phyloP scores from a whole-genome alignment of 495 filamentous ascomycete species.

The Xylaria grammica region DNA sequence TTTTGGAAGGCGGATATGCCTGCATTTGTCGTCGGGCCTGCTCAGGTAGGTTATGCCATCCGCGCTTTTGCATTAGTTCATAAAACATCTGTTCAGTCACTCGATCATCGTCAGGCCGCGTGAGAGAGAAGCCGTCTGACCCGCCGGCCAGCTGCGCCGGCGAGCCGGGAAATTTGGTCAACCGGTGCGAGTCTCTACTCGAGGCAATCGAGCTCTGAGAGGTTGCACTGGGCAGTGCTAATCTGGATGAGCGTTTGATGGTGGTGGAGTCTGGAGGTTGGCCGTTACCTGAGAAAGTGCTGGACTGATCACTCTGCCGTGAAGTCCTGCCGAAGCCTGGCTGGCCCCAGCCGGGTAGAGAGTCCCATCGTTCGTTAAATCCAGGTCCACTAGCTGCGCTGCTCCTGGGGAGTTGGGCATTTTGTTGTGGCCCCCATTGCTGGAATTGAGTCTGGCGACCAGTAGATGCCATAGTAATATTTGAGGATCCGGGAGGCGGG shows the following conservation, averaged over 20 bases:
- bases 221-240: constrained; percentile 53
- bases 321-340: constrained; percentile 43
- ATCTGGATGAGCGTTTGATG: constrained; percentile 67
- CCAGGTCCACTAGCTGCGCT: constrained; percentile 54
- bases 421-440: constrained; percentile 65
- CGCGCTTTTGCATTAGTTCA: constrained; percentile 94
- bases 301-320: constrained; percentile 47
- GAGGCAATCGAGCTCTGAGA: constrained; percentile 56
- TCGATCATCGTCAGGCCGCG: constrained; percentile 76
- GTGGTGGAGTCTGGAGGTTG: constrained; percentile 73
- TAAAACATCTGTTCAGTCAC: constrained; percentile 92
- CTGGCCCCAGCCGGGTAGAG: constrained; percentile 60
- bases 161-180: constrained; percentile 50
- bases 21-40: constrained; percentile 94
- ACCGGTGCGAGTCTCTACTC: constrained; percentile 55
- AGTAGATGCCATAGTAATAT: constrained; percentile 70
- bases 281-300: constrained; percentile 71
- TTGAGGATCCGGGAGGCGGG: constrained; percentile 68
- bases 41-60: constrained; percentile 96
- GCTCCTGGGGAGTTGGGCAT: constrained; percentile 48
- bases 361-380: constrained; percentile 65
- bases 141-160: constrained; percentile 52
- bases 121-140: constrained; percentile 67
- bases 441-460: constrained; percentile 74
- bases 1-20: constrained; percentile 89